Evolutionary conservation across 2,329 filamentous ascomycete genomes (phyloP).

Genomic region (Beauveria bassiana): DNA sequence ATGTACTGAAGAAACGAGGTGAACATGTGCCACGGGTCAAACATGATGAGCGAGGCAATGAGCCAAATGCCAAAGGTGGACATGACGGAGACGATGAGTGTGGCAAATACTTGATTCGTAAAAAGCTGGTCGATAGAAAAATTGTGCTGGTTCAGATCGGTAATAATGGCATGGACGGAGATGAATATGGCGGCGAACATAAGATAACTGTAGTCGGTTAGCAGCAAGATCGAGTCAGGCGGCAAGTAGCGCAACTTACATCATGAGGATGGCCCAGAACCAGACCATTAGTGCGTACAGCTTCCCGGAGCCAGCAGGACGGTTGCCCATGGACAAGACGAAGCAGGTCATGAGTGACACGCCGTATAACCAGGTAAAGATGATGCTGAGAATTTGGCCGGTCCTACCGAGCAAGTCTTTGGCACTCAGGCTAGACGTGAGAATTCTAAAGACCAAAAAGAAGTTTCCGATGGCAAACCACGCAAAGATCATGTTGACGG

Average conservation of each 20-base stretch:
- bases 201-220: conserved; percentile 55
- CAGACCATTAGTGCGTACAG: conserved; percentile 97
- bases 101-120: conserved; percentile 84
- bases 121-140: conserved; percentile 71
- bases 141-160: conserved; percentile 50
- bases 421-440: conserved; percentile 76
- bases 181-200: conserved; percentile 95
- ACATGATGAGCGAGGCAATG: conserved; percentile 83
- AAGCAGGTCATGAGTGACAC: conserved; percentile 90
- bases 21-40: conserved; percentile 99
- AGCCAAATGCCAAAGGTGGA: conserved; percentile 94
- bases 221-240: not conserved
- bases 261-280: conserved; percentile 95
- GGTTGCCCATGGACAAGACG: conserved; percentile 86
- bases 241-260: conserved; percentile 44
- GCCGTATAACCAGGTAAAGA: conserved; percentile 96
- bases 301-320: conserved; percentile 85
- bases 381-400: conserved; percentile 73
- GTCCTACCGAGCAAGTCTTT: conserved; percentile 62
- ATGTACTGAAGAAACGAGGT: conserved; percentile 95
- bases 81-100: conserved; percentile 82
- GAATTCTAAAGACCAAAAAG: conserved; percentile 96
- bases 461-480: conserved; percentile 99
- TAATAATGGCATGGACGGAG: conserved; percentile 76
- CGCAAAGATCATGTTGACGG: conserved; percentile 93